Conservation (phyloP, 805 yeast genomes). For the Saccharomycopsis guyanensis region DNA sequence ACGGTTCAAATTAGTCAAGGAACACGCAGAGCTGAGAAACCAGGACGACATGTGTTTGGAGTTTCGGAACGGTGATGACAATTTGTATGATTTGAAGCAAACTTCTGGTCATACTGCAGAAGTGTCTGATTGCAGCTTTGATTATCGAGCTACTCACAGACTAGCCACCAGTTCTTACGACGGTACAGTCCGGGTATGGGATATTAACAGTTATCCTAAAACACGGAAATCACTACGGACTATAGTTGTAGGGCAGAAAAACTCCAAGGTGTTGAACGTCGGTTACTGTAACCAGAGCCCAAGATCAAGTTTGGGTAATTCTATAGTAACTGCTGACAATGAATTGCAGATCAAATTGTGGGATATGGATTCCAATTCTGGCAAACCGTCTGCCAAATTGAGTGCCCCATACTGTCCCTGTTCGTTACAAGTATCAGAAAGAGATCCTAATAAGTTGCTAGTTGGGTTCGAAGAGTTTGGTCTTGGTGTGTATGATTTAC, state of each 20-base stretch:
- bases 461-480: not conserved
- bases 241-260: not conserved
- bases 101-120: constrained; percentile 31
- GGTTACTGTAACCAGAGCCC: too few relatives aligned
- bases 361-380: not conserved
- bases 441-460: not conserved
- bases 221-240: not conserved
- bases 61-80: constrained; percentile 27
- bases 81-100: constrained; percentile 29
- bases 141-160: constrained; percentile 19
- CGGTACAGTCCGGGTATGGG: constrained; percentile 32
- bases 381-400: not conserved
- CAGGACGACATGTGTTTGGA: not conserved
- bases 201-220: constrained; percentile 19
- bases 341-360: not conserved
- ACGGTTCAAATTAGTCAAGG: not conserved
- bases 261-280: not conserved
- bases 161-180: constrained; percentile 28
- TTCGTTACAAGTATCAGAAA: not conserved
- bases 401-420: not conserved
- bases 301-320: too few relatives aligned
- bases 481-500: not conserved
- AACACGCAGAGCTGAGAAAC: too few relatives aligned
- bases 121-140: constrained; percentile 27
- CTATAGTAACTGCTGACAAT: not conserved